A percentile compares a stretch with the other conserved stretches of the same genome.
These are phyloP conservation scores for Pseudogymnoascus sp. DNA, from an alignment of 2,329 filamentous ascomycete species.

Conservation along the genomic window DNA sequence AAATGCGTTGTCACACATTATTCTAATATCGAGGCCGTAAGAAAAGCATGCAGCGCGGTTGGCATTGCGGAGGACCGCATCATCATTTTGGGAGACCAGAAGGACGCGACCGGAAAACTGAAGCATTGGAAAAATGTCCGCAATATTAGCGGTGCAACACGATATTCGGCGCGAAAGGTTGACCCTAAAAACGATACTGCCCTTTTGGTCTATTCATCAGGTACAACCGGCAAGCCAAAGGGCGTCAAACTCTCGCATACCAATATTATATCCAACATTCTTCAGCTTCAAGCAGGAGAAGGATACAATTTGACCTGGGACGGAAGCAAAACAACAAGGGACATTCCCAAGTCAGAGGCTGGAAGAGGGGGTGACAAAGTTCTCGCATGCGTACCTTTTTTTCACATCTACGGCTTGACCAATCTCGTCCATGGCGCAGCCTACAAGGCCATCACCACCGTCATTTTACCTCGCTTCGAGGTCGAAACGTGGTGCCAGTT, in stretches of 20 bases:
- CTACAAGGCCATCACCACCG: conserved; percentile 52
- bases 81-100: conserved; percentile 61
- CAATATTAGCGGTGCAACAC: conserved; percentile 54
- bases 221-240: conserved; percentile 77
- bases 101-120: conserved; percentile 62
- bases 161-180: conserved; percentile 45
- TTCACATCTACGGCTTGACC: conserved; percentile 64
- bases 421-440: conserved; percentile 59
- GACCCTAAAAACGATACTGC: conserved; percentile 54
- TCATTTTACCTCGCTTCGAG: conserved; percentile 72
- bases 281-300: conserved; percentile 46
- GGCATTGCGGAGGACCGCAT: conserved; percentile 63
- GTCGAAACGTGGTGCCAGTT: conserved; percentile 65
- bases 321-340: conserved; percentile 57
- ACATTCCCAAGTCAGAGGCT: conserved; percentile 39
- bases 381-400: conserved; percentile 71
- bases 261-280: conserved; percentile 18
- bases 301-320: conserved; percentile 44
- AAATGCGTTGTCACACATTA: conserved; percentile 65
- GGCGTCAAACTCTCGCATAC: conserved; percentile 55
- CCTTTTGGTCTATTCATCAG: conserved; percentile 76
- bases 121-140: conserved; percentile 59
- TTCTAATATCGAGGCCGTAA: conserved; percentile 52
- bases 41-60: conserved; percentile 55
- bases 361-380: conserved; percentile 46